Evolutionary conservation across 768 basidiomycete genomes (phyloP), one percentile per base, ranked within the genome.

Genomic region (Mycena crocata): DNA sequence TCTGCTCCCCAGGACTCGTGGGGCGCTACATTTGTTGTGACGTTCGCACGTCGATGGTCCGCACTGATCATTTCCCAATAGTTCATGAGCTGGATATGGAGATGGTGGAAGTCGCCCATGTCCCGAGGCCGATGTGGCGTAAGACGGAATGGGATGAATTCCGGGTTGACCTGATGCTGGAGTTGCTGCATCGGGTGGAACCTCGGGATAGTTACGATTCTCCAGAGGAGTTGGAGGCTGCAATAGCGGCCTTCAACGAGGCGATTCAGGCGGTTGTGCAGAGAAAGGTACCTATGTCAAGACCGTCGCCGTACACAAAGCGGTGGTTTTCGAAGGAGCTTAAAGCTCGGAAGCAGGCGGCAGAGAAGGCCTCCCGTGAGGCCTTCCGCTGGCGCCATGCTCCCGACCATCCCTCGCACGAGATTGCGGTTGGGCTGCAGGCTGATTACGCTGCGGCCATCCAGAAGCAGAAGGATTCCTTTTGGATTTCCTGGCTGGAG

Each of bases 11-110:
- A 0, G 32, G 59, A 0, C 50, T 79, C 0, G 31, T 62, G 0
- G 66, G 76, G 3, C 14, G 26, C 1, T 35, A 83, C 1, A 64
- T 77, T 12, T 12, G 42, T 4, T 85, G 83, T 68, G 52, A 74
- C 12, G 72, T n/a, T n/a, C n/a, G 72, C 1, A 35, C 56, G 5
- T 70, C 67, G 1, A 60, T 60, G 0, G 3, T 48, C 0, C 66
- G 45, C 3, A 76, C 84, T 2, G 83, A 87, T 71, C 84, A 87
- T 67, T 75, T 79, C 61, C 84, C 81, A 0, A 81, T 87, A 12
- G 35, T 68, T 23, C 78, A 73, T 1, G 39, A 62, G 0, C 10
- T 84, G 3, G 72, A 80, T 42, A 30, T 82, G 2, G 15, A 60
- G 0, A 42, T 62, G 3, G 30, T 51, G 1, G 5, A 3, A 0